A percentile compares a stretch with the other conserved stretches of the same genome.
phyloP scores from a whole-genome alignment of 1,284 basidiomycete species.

The Xanthoconium separans region DNA sequence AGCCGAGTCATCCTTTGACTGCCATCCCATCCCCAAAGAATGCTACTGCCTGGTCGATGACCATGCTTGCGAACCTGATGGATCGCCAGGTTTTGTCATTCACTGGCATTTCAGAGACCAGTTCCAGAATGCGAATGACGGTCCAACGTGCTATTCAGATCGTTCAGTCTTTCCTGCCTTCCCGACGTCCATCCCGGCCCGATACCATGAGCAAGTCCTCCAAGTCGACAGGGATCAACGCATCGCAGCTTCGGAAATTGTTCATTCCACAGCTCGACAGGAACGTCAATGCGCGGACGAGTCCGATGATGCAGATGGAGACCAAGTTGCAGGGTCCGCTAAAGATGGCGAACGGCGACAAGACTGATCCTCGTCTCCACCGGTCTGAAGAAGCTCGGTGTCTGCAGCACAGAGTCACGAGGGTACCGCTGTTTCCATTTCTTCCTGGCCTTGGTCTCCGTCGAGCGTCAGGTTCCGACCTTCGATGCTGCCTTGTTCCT shows the following conservation, averaged over 20 bases:
- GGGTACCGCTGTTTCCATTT: not conserved
- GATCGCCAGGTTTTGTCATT: not conserved
- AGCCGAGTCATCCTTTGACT: not conserved
- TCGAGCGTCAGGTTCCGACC: not conserved
- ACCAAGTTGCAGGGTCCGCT: not conserved
- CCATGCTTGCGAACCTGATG: not conserved
- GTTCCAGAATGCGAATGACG: not conserved
- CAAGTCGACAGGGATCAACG: not conserved
- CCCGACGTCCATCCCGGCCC: not conserved
- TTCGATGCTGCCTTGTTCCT: too few relatives aligned
- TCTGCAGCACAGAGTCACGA: not conserved
- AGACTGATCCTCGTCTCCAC: not conserved
- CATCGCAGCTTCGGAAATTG: not conserved
- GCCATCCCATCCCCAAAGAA: not conserved
- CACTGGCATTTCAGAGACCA: not conserved
- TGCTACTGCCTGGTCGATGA: not conserved
- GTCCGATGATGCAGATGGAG: not conserved
- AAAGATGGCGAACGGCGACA: not conserved
- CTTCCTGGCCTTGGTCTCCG: not conserved
- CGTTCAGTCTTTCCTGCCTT: not conserved
- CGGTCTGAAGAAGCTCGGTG: not conserved
- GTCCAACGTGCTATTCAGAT: not conserved
- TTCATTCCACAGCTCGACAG: not conserved
- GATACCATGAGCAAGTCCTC: not conserved
- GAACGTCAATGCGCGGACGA: not conserved